phyloP scores from a whole-genome alignment of 176 grass and related monocot species.

The Oryza nivara region DNA sequence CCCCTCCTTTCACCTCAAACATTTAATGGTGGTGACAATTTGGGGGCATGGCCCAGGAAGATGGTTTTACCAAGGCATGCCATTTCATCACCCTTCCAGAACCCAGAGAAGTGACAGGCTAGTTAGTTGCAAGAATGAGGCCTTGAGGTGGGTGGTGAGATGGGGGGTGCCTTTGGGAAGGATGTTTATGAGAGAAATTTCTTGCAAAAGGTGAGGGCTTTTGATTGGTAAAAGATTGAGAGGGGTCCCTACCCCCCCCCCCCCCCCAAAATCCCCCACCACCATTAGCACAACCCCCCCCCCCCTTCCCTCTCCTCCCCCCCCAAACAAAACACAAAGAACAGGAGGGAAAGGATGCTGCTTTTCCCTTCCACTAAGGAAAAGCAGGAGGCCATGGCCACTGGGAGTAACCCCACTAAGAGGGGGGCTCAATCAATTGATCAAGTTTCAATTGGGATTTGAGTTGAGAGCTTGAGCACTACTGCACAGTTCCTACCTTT shows the following conservation, averaged over 20 bases:
- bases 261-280: no score
- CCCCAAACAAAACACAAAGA: slow-evolving; percentile 16
- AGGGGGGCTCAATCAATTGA: not conserved
- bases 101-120: slow-evolving; percentile 43
- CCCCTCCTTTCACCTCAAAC: slow-evolving; percentile 32
- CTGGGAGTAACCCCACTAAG: slow-evolving; percentile 32
- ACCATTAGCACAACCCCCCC: no score
- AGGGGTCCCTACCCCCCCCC: slow-evolving; percentile 15
- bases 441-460: slow-evolving; percentile 11
- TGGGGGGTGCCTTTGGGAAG: not conserved
- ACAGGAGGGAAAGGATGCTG: slow-evolving; percentile 26
- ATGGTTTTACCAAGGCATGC: slow-evolving; percentile 37
- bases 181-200: slow-evolving; percentile 42
- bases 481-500: not conserved
- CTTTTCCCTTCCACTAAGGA: slow-evolving; percentile 45
- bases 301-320: no score
- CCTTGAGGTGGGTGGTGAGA: not conserved
- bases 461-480: not conserved
- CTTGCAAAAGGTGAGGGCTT: slow-evolving; percentile 33
- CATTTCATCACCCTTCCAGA: slow-evolving; percentile 41
- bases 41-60: slow-evolving; percentile 42
- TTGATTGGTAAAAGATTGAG: slow-evolving; percentile 47
- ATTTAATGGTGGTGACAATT: slow-evolving; percentile 43
- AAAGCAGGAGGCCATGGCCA: slow-evolving; percentile 29
- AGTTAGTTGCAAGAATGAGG: slow-evolving; percentile 36